Conservation (phyloP, 1,284 basidiomycete species). For the Melampsora americana region DNA sequence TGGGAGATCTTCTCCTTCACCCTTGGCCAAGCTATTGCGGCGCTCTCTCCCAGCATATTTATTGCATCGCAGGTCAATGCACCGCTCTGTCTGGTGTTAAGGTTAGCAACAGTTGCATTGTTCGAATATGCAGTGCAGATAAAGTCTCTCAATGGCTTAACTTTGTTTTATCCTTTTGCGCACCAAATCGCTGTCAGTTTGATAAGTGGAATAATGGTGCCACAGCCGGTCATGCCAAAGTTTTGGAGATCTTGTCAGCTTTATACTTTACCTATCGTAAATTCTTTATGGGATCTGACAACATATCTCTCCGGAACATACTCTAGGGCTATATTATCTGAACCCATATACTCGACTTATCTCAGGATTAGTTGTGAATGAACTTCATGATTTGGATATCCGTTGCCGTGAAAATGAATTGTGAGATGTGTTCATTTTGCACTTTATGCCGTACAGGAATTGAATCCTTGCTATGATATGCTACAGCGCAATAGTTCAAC, state of each 20-base stretch:
- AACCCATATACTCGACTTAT: slow-evolving; percentile 53
- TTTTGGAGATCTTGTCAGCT: slow-evolving; percentile 81
- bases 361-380: slow-evolving; percentile 70
- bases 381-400: slow-evolving; percentile 70
- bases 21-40: slow-evolving; percentile 68
- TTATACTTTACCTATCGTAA: slow-evolving; percentile 59
- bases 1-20: slow-evolving; percentile 73
- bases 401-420: slow-evolving; percentile 59
- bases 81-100: slow-evolving; percentile 63
- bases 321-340: slow-evolving; percentile 48
- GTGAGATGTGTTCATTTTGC: slow-evolving; percentile 65
- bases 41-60: slow-evolving; percentile 67
- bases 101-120: too few relatives aligned
- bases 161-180: slow-evolving; percentile 60
- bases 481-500: slow-evolving; percentile 72
- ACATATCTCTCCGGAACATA: background rate
- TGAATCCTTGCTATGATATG: slow-evolving; percentile 55
- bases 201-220: slow-evolving; percentile 62
- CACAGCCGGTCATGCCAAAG: slow-evolving; percentile 60
- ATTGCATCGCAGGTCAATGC: slow-evolving; percentile 70
- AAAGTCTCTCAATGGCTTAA: slow-evolving; percentile 61
- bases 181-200: too few relatives aligned
- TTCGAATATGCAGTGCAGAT: background rate
- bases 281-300: slow-evolving; percentile 26
- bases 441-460: slow-evolving; percentile 58